A percentile compares a stretch with the other conserved stretches of the same genome.
phyloP scores from a whole-genome alignment of 331 rosid genomes.

The Quercus tomentella region DNA sequence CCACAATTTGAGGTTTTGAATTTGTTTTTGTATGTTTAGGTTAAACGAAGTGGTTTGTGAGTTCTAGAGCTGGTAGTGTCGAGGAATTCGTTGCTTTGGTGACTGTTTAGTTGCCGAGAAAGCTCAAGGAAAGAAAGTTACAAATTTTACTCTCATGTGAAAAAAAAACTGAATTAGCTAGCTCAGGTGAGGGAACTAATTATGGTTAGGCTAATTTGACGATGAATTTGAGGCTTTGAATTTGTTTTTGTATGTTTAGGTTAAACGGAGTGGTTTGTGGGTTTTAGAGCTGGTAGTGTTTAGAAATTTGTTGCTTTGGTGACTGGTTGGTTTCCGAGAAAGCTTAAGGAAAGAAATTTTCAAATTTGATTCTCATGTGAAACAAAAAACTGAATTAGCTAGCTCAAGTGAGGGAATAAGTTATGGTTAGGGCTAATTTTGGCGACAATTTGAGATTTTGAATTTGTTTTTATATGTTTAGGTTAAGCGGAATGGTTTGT shows the following conservation, averaged over 20 bases:
- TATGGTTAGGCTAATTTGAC: not conserved
- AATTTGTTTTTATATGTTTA: not conserved
- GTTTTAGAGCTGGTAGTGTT: too few relatives aligned
- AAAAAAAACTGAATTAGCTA: not conserved
- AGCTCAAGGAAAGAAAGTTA: not conserved
- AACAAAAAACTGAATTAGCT: not conserved
- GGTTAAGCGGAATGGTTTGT: too few relatives aligned
- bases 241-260: not conserved
- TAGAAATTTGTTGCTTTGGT: too few relatives aligned
- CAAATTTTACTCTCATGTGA: not conserved
- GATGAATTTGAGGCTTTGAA: not conserved
- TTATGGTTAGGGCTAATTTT: not conserved
- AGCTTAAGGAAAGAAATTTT: not conserved
- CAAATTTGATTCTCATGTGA: not conserved
- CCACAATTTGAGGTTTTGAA: too few relatives aligned
- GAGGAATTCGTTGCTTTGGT: not conserved
- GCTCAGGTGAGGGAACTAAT: not conserved
- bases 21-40: too few relatives aligned
- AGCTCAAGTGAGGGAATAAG: not conserved
- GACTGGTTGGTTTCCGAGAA: conserved; percentile 14
- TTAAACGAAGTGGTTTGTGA: not conserved
- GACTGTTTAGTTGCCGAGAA: conserved; percentile 17
- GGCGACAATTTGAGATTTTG: not conserved
- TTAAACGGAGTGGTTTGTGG: too few relatives aligned
- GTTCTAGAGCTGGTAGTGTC: not conserved